Evolutionary conservation across 495 filamentous ascomycete genomes (phyloP).

Genomic region (Podospora comata): DNA sequence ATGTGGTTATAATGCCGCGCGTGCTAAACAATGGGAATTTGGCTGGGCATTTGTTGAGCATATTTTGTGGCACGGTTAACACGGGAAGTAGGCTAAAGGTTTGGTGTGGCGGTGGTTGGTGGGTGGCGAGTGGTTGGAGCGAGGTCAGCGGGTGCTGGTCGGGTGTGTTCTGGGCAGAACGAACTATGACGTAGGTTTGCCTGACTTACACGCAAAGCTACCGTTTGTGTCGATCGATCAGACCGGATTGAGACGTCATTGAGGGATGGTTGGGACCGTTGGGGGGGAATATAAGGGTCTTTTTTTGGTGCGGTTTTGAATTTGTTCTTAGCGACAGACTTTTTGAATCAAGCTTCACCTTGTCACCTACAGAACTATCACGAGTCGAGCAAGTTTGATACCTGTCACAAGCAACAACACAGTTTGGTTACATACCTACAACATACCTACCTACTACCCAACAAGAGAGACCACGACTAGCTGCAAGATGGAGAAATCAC

Average conservation of each 20-base stretch:
- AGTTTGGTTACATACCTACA: no score
- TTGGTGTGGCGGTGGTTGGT: background rate
- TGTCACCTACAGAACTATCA: background rate
- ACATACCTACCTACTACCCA: no score
- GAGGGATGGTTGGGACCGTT: background rate
- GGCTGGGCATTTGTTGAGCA: background rate
- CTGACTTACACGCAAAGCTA: slow-evolving; percentile 4
- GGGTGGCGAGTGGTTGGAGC: background rate
- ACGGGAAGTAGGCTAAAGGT: background rate
- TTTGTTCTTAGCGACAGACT: background rate
- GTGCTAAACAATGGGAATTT: background rate
- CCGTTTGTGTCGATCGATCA: background rate
- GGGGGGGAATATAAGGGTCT: background rate
- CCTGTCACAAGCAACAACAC: background rate
- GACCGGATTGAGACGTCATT: background rate
- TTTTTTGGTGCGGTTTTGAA: background rate
- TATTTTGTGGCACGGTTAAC: background rate
- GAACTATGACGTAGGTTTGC: slow-evolving; percentile 1
- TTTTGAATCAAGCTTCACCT: background rate
- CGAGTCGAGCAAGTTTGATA: background rate
- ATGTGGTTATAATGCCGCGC: background rate
- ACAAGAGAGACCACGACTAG: background rate
- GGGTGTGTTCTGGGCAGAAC: background rate
- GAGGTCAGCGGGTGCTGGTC: background rate
- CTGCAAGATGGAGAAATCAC: background rate